phyloP scores from a whole-genome alignment of 345 rosid genomes.

The Durio zibethinus region DNA sequence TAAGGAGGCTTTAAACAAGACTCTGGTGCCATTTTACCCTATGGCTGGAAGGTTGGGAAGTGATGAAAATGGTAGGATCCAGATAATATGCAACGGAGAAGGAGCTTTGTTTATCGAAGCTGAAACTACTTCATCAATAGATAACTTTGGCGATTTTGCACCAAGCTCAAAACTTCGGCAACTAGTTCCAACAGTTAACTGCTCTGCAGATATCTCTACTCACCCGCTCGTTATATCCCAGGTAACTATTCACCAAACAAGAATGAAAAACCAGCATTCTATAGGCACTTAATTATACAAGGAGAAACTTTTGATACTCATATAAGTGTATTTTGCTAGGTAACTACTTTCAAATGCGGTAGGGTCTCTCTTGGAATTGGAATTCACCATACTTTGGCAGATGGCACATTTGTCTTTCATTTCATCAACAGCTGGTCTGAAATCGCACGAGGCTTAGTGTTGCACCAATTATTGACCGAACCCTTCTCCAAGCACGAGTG shows the following conservation, averaged over 20 bases:
- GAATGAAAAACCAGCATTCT: neutral
- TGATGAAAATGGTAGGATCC: conserved; percentile 29
- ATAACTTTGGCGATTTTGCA: conserved; percentile 28
- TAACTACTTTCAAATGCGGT: conserved; percentile 68
- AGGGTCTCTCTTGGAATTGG: conserved; percentile 65
- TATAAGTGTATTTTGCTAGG: conserved; percentile 46
- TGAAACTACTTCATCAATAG: conserved; percentile 17
- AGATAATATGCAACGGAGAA: conserved; percentile 29
- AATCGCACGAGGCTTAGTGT: conserved; percentile 52
- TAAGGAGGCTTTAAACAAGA: conserved; percentile 27
- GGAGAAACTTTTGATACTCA: too few relatives aligned
- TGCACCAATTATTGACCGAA: conserved; percentile 56
- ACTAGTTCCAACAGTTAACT: conserved; percentile 25
- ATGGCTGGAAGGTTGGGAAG: conserved; percentile 30
- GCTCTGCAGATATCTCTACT: conserved; percentile 21
- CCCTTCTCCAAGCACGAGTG: conserved; percentile 47
- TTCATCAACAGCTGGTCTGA: conserved; percentile 75
- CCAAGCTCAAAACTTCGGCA: conserved; percentile 6
- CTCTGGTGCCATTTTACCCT: conserved; percentile 36
- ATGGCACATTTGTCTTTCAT: conserved; percentile 66
- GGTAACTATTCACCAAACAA: conserved; percentile 39
- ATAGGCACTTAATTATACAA: too few relatives aligned
- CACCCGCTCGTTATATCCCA: conserved; percentile 27
- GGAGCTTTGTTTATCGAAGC: conserved; percentile 34
- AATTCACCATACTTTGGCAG: conserved; percentile 67